Evolutionary conservation across 2,329 filamentous ascomycete genomes (phyloP).

Genomic region (Monilinia fructigena): DNA sequence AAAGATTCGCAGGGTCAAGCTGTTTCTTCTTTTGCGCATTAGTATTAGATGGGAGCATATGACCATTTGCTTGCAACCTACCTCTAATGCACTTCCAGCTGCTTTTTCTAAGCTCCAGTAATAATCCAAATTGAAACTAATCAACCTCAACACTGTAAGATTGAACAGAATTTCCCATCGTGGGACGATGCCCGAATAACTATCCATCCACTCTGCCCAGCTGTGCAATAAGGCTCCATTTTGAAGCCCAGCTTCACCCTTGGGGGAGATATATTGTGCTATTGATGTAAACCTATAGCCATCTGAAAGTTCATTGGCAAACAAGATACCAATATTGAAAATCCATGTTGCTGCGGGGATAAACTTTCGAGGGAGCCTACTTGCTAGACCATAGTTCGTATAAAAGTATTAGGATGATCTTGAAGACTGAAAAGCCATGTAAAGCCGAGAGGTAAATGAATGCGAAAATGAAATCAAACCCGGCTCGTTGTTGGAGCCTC

Average conservation of each 20-base stretch:
- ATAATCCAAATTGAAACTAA: constrained; percentile 97
- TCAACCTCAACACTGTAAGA: constrained; percentile 83
- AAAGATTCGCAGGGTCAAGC: constrained; percentile 80
- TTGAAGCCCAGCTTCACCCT: constrained; percentile 21
- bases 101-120: constrained; percentile 79
- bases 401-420: constrained; percentile 76
- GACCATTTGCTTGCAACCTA: constrained; percentile 47
- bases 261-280: constrained; percentile 50
- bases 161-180: constrained; percentile 99
- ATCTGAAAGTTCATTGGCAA: constrained; percentile 80
- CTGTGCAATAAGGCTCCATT: constrained; percentile 26
- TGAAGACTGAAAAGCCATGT: constrained; percentile 82
- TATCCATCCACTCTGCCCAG: constrained; percentile 73
- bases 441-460: constrained; percentile 73
- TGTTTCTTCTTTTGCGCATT: constrained; percentile 91
- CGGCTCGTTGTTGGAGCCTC: constrained; percentile 66
- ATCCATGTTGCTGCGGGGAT: constrained; percentile 79
- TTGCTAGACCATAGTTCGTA: constrained; percentile 79
- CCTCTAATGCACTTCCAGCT: constrained; percentile 72
- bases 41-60: constrained; percentile 44
- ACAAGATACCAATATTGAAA: constrained; percentile 83
- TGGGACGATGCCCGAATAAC: constrained; percentile 76
- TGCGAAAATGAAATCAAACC: constrained; percentile 82
- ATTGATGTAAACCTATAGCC: constrained; percentile 74
- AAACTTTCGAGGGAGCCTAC: constrained; percentile 64